Evolutionary conservation across 805 yeast genomes (phyloP).

Genomic region (Nakazawaea molendinolei): DNA sequence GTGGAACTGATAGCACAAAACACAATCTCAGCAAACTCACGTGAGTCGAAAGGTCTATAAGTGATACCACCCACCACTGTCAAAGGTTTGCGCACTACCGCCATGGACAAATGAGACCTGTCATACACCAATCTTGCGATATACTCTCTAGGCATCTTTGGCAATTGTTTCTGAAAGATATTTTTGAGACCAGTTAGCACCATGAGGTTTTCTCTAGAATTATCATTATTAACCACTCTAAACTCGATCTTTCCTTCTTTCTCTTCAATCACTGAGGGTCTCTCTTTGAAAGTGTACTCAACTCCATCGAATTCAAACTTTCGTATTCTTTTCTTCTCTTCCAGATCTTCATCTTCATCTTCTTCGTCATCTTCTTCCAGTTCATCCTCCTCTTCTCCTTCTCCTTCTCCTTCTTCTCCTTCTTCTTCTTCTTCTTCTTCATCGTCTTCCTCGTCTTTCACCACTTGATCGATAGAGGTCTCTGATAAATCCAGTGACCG

Average conservation of each 20-base stretch:
- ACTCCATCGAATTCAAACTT: conserved; percentile 69
- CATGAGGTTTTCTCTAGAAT: conserved; percentile 78
- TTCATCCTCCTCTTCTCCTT: conserved; percentile 17
- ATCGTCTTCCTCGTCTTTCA: conserved; percentile 21
- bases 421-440: conserved; percentile 21
- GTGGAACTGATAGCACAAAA: conserved; percentile 97
- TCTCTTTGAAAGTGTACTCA: conserved; percentile 75
- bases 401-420: conserved; percentile 17
- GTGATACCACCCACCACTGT: conserved; percentile 98
- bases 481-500: conserved; percentile 1
- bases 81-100: conserved; percentile 87
- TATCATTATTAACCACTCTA: conserved; percentile 94
- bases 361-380: conserved; percentile 22
- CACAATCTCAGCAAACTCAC: conserved; percentile 95
- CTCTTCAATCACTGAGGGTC: conserved; percentile 93
- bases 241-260: conserved; percentile 90
- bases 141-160: conserved; percentile 98
- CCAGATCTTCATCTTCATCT: conserved; percentile 29
- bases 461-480: no score
- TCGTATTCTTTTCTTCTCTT: conserved; percentile 35
- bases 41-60: conserved; percentile 83
- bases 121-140: conserved; percentile 93
- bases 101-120: conserved; percentile 89
- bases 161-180: conserved; percentile 94
- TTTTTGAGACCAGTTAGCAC: conserved; percentile 92